phyloP scores from a whole-genome alignment of 176 grass and related monocot genomes.

The Triticum monococcum region DNA sequence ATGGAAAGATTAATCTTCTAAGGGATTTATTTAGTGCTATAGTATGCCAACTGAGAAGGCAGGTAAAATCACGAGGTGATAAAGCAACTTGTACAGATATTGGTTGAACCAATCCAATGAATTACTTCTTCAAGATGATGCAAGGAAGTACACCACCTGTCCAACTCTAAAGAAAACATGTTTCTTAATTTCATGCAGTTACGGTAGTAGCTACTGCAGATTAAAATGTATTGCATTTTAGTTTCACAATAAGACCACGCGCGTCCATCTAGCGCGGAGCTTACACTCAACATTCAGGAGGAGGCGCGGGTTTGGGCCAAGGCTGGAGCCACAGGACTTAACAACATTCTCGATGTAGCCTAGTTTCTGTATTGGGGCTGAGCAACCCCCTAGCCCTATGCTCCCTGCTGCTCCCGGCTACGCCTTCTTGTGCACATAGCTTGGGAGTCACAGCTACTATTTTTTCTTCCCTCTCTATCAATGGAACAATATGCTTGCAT shows the following conservation, averaged over 20 bases:
- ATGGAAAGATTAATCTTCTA: slow-evolving; percentile 25
- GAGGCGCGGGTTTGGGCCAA: too few relatives aligned
- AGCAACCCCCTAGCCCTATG: too few relatives aligned
- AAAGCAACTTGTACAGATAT: not conserved
- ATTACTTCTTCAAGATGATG: not conserved
- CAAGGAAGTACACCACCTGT: not conserved
- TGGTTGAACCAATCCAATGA: not conserved
- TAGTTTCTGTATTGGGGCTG: too few relatives aligned
- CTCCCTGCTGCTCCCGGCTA: too few relatives aligned
- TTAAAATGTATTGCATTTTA: not conserved
- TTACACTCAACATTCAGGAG: too few relatives aligned
- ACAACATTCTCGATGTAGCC: too few relatives aligned
- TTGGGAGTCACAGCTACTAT: too few relatives aligned
- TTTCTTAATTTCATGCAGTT: not conserved
- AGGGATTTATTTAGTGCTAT: not conserved
- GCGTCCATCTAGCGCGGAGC: too few relatives aligned
- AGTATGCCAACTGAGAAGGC: not conserved
- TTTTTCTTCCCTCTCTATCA: too few relatives aligned
- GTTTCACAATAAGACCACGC: not conserved
- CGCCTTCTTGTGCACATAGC: too few relatives aligned
- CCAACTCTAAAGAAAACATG: not conserved
- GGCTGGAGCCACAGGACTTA: too few relatives aligned
- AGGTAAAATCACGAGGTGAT: not conserved
- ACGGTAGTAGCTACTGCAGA: not conserved
- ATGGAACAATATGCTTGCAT: too few relatives aligned